Conservation (phyloP, 192 early-diverging fungal species). For the Coemansia sp. region DNA sequence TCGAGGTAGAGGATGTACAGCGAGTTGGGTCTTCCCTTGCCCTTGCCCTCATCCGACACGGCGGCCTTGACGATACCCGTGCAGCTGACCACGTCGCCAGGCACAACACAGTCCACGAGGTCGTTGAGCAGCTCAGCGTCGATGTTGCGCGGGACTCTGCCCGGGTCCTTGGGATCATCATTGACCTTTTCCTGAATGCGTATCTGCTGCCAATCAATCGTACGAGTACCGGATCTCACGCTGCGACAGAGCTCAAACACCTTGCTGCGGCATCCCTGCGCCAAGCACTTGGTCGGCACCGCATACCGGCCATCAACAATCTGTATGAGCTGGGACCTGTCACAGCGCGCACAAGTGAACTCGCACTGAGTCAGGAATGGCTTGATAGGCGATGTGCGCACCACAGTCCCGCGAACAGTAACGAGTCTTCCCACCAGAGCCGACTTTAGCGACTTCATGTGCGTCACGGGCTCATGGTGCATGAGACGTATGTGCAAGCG, state of each 20-base stretch:
- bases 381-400: constrained; percentile 72
- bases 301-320: constrained; percentile 66
- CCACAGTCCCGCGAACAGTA: constrained; percentile 73
- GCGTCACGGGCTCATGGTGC: constrained; percentile 56
- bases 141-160: constrained; percentile 71
- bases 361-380: constrained; percentile 63
- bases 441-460: constrained; percentile 71
- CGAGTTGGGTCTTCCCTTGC: constrained; percentile 50
- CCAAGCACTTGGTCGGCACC: constrained; percentile 59
- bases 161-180: constrained; percentile 67
- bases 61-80: constrained; percentile 77
- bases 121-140: constrained; percentile 76
- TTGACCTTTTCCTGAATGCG: constrained; percentile 79
- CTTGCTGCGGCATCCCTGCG: constrained; percentile 65
- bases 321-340: constrained; percentile 55
- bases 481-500: constrained; percentile 50
- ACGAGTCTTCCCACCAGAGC: constrained; percentile 70
- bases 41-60: constrained; percentile 61
- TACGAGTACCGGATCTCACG: constrained; percentile 50
- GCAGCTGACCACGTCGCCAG: constrained; percentile 79
- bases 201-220: constrained; percentile 78
- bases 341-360: constrained; percentile 65
- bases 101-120: constrained; percentile 71
- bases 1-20: constrained; percentile 76
- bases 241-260: constrained; percentile 62